phyloP scores from a whole-genome alignment of 1,284 basidiomycete genomes.

The Trichosporon inkin region DNA sequence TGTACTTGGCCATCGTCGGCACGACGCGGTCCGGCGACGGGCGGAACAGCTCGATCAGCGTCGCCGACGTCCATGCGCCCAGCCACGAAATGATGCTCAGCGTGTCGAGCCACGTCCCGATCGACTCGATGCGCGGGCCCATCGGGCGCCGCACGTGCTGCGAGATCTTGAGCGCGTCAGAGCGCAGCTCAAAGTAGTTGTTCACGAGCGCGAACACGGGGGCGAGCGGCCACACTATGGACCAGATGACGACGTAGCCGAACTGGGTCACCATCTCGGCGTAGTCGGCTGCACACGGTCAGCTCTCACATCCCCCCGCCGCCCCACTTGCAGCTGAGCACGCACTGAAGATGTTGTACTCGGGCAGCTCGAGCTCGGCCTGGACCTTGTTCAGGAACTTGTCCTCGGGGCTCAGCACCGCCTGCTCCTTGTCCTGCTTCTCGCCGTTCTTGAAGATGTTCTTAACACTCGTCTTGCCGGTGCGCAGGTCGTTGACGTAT shows the following conservation, averaged over 20 bases:
- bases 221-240: constrained; percentile 89
- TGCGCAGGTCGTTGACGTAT: constrained; percentile 57
- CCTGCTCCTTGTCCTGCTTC: constrained; percentile 3
- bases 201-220: constrained; percentile 56
- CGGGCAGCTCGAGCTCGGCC: constrained; percentile 71
- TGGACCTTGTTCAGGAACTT: constrained; percentile 65
- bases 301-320: too few relatives aligned
- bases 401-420: constrained; percentile 29
- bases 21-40: constrained; percentile 25
- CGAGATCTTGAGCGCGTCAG: constrained; percentile 92
- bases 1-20: constrained; percentile 28
- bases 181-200: constrained; percentile 86
- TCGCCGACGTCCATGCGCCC: constrained; percentile 74
- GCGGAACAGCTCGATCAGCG: constrained; percentile 79
- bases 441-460: constrained; percentile 17
- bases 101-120: constrained; percentile 90
- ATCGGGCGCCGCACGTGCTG: constrained; percentile 79
- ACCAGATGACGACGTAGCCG: constrained; percentile 88
- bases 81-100: constrained; percentile 85
- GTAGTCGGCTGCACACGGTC: constrained; percentile 60
- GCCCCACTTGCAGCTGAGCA: too few relatives aligned
- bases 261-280: constrained; percentile 91
- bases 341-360: constrained; percentile 68
- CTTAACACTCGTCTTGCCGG: constrained; percentile 48
- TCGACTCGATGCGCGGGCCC: constrained; percentile 78